These are phyloP conservation scores for Multifurca ochricompacta DNA, from an alignment of 768 basidiomycete species.

Conservation along the genomic window DNA sequence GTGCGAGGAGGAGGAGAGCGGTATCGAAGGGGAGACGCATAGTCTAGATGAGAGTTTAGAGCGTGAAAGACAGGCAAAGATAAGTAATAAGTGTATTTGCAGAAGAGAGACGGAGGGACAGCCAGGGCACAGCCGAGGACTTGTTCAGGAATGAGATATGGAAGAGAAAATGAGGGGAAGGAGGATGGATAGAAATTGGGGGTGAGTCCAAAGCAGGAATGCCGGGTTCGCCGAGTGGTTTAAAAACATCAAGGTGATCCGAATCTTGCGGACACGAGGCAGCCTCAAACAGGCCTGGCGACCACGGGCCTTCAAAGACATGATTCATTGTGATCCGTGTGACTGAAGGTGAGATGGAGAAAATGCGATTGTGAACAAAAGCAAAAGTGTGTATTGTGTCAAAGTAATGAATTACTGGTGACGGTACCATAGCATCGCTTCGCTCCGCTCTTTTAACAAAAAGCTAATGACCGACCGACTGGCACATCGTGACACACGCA, in stretches of 20 bases:
- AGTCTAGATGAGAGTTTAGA: background rate
- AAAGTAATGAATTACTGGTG: no score
- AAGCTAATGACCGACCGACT: no score
- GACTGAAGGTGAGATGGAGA: background rate
- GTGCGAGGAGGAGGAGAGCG: conserved; percentile 25
- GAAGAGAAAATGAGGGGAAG: background rate
- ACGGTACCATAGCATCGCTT: no score
- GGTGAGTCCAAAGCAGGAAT: background rate
- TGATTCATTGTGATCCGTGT: background rate
- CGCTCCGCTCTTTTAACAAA: no score
- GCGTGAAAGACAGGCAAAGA: background rate
- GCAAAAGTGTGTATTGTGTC: no score
- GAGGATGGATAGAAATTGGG: background rate
- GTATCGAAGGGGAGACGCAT: conserved; percentile 25
- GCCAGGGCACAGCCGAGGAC: conserved; percentile 21
- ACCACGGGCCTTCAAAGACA: background rate
- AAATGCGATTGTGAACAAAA: background rate
- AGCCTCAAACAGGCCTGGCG: background rate
- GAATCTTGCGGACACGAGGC: conserved; percentile 8
- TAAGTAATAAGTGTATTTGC: background rate
- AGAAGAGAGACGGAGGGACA: conserved; percentile 19
- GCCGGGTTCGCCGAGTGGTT: background rate
- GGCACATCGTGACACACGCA: no score
- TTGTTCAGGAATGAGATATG: background rate
- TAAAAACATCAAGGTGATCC: conserved; percentile 6